phyloP scores from a whole-genome alignment of 805 yeast genomes.

The Metschnikowia borealis region DNA sequence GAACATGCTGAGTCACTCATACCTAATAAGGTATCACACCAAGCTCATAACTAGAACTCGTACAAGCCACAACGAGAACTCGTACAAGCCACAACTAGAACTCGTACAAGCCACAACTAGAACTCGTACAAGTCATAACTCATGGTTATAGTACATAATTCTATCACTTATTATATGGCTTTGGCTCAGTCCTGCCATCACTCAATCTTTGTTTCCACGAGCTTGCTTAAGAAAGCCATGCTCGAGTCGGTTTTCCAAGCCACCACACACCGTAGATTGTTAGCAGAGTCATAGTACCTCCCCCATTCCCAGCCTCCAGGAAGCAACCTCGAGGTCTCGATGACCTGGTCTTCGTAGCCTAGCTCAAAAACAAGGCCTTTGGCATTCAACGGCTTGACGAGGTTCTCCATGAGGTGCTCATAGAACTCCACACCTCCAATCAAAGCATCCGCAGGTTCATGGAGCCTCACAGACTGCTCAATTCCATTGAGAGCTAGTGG shows the following conservation, averaged over 20 bases:
- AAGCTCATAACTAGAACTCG: background rate
- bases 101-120: background rate
- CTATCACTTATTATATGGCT: too few relatives aligned
- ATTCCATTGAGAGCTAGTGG: constrained; percentile 38
- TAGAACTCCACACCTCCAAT: constrained; percentile 76
- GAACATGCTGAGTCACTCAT: too few relatives aligned
- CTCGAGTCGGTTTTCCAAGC: constrained; percentile 47
- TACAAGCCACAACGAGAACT: background rate
- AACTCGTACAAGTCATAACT: background rate
- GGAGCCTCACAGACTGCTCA: constrained; percentile 59
- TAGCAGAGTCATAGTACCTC: constrained; percentile 46
- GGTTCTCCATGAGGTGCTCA: constrained; percentile 44
- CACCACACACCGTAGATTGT: constrained; percentile 54
- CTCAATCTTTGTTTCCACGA: background rate
- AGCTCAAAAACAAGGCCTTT: constrained; percentile 71
- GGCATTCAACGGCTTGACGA: constrained; percentile 42
- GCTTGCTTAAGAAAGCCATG: constrained; percentile 10
- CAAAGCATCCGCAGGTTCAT: constrained; percentile 79
- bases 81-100: background rate
- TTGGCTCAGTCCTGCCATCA: too few relatives aligned
- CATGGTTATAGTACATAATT: too few relatives aligned
- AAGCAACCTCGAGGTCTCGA: constrained; percentile 28
- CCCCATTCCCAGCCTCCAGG: constrained; percentile 48
- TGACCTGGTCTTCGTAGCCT: constrained; percentile 59
- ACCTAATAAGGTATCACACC: too few relatives aligned